Conservation (phyloP, 306 rosid species). For the Prunus padus region DNA sequence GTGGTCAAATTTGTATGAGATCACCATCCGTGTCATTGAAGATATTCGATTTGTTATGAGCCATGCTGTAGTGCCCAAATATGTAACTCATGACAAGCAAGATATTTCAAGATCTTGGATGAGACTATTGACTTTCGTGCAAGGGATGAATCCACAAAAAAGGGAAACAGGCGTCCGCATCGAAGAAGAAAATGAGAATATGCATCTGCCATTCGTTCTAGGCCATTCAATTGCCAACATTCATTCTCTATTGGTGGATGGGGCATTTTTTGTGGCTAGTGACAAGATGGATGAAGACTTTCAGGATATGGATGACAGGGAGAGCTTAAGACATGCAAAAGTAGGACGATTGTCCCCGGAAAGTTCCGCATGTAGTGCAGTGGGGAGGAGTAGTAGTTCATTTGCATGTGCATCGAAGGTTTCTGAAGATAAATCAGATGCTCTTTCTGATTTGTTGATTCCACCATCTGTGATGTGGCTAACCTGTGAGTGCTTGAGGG, state of each 20-base stretch:
- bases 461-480: conserved; percentile 68
- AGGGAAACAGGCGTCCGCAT: conserved; percentile 78
- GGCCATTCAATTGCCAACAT: conserved; percentile 74
- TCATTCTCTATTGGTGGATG: conserved; percentile 80
- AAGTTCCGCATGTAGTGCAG: conserved; percentile 63
- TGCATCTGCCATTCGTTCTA: conserved; percentile 64
- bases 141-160: conserved; percentile 93
- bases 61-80: conserved; percentile 70
- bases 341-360: conserved; percentile 81
- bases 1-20: conserved; percentile 63
- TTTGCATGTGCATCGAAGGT: conserved; percentile 35
- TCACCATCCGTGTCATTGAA: conserved; percentile 80
- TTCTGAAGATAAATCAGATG: conserved; percentile 42
- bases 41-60: conserved; percentile 97
- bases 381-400: conserved; percentile 40
- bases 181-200: conserved; percentile 85
- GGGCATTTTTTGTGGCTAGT: conserved; percentile 68
- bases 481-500: conserved; percentile 78
- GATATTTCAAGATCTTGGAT: conserved; percentile 82
- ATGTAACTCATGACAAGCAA: conserved; percentile 68
- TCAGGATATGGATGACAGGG: conserved; percentile 56
- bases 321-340: conserved; percentile 67
- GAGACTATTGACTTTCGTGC: conserved; percentile 77
- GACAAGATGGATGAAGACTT: conserved; percentile 50
- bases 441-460: conserved; percentile 34